These are phyloP conservation scores for Pleurotus citrinopileatus DNA, from an alignment of 768 basidiomycete species.

Conservation along the genomic window DNA sequence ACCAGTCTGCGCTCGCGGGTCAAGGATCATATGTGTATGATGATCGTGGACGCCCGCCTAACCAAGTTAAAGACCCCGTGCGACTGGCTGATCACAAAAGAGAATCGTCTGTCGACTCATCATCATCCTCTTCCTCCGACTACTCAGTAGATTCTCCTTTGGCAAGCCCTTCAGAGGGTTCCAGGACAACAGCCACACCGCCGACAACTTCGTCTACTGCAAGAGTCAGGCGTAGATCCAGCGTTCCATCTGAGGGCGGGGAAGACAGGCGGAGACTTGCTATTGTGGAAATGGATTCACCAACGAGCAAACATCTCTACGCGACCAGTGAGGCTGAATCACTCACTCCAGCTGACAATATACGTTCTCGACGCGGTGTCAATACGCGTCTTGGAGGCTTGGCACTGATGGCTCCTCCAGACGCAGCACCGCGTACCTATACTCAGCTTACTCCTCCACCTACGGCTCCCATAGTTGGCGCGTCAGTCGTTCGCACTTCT, in stretches of 20 bases:
- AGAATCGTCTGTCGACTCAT: constrained; percentile 25
- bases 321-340: constrained; percentile 14
- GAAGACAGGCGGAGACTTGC: constrained; percentile 65
- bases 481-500: constrained; percentile 16
- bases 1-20: constrained; percentile 52
- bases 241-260: constrained; percentile 55
- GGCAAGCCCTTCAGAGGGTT: constrained; percentile 11
- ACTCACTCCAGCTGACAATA: constrained; percentile 24
- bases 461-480: constrained; percentile 38
- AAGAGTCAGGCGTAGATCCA: constrained; percentile 39
- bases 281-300: constrained; percentile 58
- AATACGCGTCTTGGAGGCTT: constrained; percentile 45
- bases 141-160: constrained; percentile 45
- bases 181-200: constrained; percentile 17
- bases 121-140: constrained; percentile 47
- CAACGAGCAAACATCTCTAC: constrained; percentile 24
- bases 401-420: constrained; percentile 72
- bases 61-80: constrained; percentile 8
- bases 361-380: constrained; percentile 38
- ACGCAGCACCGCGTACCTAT: constrained; percentile 53
- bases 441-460: constrained; percentile 52
- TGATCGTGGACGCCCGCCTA: constrained; percentile 11
- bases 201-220: constrained; percentile 25
- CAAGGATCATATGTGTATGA: constrained; percentile 18
- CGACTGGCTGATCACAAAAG: constrained; percentile 14